Percentiles rank a stretch among this genome's conserved stretches.
phyloP scores from a whole-genome alignment of 805 yeast genomes.

The Candida takata region DNA sequence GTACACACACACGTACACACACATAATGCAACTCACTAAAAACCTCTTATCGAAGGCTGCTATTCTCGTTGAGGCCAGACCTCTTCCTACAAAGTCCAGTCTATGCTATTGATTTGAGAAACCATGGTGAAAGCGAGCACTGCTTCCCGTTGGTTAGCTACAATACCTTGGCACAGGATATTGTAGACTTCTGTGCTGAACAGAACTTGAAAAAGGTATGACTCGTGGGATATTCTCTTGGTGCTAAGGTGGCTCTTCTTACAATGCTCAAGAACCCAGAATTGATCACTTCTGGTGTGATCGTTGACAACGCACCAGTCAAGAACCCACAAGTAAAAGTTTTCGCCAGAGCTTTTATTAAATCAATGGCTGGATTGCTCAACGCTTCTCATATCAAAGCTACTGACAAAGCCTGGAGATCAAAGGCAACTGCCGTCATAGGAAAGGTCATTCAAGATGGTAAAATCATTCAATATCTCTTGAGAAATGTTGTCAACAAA shows the following conservation, averaged over 20 bases:
- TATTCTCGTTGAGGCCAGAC: conserved; percentile 1
- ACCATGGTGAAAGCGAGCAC: conserved; percentile 40
- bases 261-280: conserved; percentile 34
- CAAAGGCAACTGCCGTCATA: conserved; percentile 18
- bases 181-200: conserved; percentile 28
- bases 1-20: not conserved
- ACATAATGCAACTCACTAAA: conserved; percentile 8
- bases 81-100: conserved; percentile 24
- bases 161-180: conserved; percentile 34
- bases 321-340: conserved; percentile 25
- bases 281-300: conserved; percentile 30
- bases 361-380: conserved; percentile 34
- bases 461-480: conserved; percentile 28
- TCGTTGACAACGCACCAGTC: conserved; percentile 42
- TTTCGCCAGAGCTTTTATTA: conserved; percentile 28
- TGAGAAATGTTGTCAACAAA: conserved; percentile 29
- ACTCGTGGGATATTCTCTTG: conserved; percentile 43
- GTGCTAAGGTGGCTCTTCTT: conserved; percentile 45
- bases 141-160: conserved; percentile 36
- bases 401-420: conserved; percentile 22
- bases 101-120: conserved; percentile 39
- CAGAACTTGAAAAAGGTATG: conserved; percentile 25
- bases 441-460: conserved; percentile 19
- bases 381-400: conserved; percentile 16
- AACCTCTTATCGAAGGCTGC: conserved; percentile 4